Conservation (phyloP, 1,284 basidiomycete species). For the Ganoderma multipileum region DNA sequence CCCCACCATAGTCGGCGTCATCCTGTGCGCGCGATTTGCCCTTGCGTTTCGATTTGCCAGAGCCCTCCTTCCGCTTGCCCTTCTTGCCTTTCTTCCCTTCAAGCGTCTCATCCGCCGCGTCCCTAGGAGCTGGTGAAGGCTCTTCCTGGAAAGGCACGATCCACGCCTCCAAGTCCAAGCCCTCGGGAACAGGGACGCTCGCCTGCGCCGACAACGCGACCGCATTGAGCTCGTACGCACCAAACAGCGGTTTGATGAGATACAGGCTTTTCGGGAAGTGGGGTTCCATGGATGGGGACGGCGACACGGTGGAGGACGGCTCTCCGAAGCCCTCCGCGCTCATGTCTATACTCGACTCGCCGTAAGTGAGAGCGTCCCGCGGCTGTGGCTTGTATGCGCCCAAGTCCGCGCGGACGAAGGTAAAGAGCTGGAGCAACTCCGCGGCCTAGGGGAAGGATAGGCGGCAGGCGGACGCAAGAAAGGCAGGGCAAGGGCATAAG, state of each 20-base stretch:
- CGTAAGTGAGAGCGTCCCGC: constrained; percentile 42
- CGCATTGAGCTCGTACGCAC: constrained; percentile 84
- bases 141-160: constrained; percentile 61
- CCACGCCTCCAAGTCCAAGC: constrained; percentile 86
- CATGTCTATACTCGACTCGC: constrained; percentile 34
- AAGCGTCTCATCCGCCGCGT: constrained; percentile 39
- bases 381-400: constrained; percentile 57
- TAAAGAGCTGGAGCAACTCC: constrained; percentile 81
- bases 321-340: constrained; percentile 47
- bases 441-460: constrained; percentile 65
- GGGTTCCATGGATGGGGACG: constrained; percentile 46
- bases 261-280: constrained; percentile 88
- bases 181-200: constrained; percentile 83
- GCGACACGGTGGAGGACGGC: constrained; percentile 15
- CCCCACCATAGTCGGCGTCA: constrained; percentile 23
- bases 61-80: constrained; percentile 51
- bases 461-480: not conserved
- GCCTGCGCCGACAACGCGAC: constrained; percentile 84
- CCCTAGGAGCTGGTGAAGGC: constrained; percentile 47
- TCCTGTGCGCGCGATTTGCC: constrained; percentile 31
- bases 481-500: constrained; percentile 1
- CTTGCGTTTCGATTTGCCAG: constrained; percentile 38
- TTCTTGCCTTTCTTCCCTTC: constrained; percentile 53
- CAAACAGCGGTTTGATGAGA: constrained; percentile 86
- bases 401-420: constrained; percentile 85